Base-by-base conservation (phyloP, 441 rosid genomes). In the Adansonia rubrostipa region DNA sequence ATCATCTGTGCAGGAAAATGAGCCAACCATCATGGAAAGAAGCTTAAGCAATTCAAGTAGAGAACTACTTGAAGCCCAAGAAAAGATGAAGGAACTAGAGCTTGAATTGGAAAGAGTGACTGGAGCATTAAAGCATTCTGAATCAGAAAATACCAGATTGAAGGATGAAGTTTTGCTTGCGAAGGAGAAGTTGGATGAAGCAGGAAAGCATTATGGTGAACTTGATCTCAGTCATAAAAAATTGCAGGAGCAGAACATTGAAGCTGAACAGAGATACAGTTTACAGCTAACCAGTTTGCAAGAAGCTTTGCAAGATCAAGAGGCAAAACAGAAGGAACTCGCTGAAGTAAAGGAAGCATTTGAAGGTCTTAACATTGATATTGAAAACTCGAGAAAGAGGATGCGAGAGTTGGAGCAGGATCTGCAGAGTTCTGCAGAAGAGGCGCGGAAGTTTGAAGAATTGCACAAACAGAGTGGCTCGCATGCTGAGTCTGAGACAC, bases 41-140 rank as follows among this genome's bases (percentile, higher is more conserved):
- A 89, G 87, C 80, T 75, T 86, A 58, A 90, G 91, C 80, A 85
- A 68, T 81, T 87, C 93, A 9, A 81, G 87, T 71, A 86, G 98
- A 78, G 99, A 95, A 82, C 78, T 93, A 73, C 83, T 89, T 72
- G 96, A 93, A 84, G 89, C 97, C 54, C 92, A 89, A 77, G 98
- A 97, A 86, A 93, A 92, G 84, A 78, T 87, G 62, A 89, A 87
- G 79, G 98, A 92, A 75, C 83, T 92, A 22, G 97, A 97, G 84
- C 77, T 87, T 53, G 98, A 95, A 87, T 60, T 93, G 86, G 95
- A 86, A 84, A 92, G 91, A 83, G 87, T 87, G 72, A 88, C 89
- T 45, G 91, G 80, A 72, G 88, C 90, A 77, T 74, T 95, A 75
- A 95, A 92, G 84, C 79, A 84, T 65, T 89, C 89, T 3, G 99